Evolutionary conservation across 129 eudicot genomes (phyloP), one percentile per base, ranked within the genome.

Genomic region (Flaveria sonorensis): DNA sequence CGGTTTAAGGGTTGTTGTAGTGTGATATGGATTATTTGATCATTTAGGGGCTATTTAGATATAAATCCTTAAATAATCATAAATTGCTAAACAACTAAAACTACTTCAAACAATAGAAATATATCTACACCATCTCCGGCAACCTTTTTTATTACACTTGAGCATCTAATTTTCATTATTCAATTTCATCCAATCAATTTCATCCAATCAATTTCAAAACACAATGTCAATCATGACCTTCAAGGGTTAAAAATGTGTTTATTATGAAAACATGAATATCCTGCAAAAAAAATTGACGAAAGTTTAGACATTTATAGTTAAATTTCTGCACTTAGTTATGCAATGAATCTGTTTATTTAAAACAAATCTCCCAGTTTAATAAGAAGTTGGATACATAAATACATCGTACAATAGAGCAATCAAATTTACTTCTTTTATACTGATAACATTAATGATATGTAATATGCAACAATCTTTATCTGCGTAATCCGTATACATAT

Each of bases 241-340:
- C 39, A 74, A 59, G 26, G 59, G 43, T 30, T 15, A 6, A 32
- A 64, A 13, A 28, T 1, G 12, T 10, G 32, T 32, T 64, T 75
- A 46, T 75, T 48, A 62, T 46, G 28, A 75, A 75, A 30, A 65
- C 50, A 62, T 62, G 68, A 61, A 13, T 42, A 26, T 61, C 68
- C n/a, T 26, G 14, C 13, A 64, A 64, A 32, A 62, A 13, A 13
- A 26, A 30, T 32, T 36, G 24, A 64, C 14, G 47, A 64, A 65
- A 23, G 70, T 36, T 65, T 9, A 32, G 48, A 24, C 46, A 65
- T 65, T 32, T 36, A 16, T 57, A 24, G 55, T 73, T 73, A 73
- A 15, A 1, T 67, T 21, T 26, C 23, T 66, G 64, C 18, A 4
- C 48, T 18, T 19, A 43, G 24, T 7, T 48, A 77, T 36, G 74